These are phyloP conservation scores for Micractinium conductrix DNA, from an alignment of 139 green algal genomes.

Conservation along the genomic window DNA sequence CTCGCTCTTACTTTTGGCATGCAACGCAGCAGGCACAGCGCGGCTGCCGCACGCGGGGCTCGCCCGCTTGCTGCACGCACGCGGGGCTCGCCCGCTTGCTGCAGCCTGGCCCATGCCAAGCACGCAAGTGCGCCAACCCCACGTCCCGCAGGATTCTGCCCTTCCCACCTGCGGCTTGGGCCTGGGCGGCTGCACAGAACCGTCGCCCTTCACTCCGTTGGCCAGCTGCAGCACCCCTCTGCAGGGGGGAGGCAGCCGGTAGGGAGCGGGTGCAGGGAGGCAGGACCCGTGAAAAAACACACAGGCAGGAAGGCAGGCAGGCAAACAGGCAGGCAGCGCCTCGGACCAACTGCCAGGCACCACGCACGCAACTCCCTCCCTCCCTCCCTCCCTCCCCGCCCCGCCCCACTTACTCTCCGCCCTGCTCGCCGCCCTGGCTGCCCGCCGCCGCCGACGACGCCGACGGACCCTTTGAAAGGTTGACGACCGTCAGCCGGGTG, in stretches of 20 bases:
- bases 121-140: no score
- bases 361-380: no score
- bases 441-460: background rate
- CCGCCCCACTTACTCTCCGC: background rate
- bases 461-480: slow-evolving; percentile 22
- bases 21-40: no score
- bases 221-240: slow-evolving; percentile 3
- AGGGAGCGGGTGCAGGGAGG: background rate
- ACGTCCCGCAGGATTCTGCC: no score
- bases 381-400: background rate
- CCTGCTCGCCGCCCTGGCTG: background rate
- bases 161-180: background rate
- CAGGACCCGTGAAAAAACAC: background rate
- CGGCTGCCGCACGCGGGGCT: no score
- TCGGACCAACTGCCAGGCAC: background rate
- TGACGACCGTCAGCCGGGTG: slow-evolving; percentile 77
- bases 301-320: background rate
- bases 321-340: background rate
- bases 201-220: slow-evolving; percentile 9
- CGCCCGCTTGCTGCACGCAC: no score
- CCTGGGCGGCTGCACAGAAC: background rate
- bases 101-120: no score
- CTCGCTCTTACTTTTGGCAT: no score
- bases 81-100: no score
- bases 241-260: background rate